Evolutionary conservation across 2,329 filamentous ascomycete genomes (phyloP), one percentile per base, ranked within the genome.

Genomic region (Taxawa tesnikishii): DNA sequence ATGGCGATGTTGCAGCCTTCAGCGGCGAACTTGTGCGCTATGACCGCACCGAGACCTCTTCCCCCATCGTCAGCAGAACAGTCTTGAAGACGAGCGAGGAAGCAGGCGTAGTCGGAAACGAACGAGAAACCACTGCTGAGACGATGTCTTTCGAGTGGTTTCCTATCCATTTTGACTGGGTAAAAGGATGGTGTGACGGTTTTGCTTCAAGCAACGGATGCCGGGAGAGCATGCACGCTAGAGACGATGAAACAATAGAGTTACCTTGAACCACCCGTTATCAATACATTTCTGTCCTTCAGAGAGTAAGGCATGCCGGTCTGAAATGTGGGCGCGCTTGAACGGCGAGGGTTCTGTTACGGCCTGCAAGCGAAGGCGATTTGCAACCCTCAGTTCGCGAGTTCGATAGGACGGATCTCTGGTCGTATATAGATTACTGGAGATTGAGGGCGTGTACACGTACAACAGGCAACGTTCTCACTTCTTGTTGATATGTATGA

Each of bases 1-100:
- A 90, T 69, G 6, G 74, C 72, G 7, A 88, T 61, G 36, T 80
- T 76, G 49, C 70, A 72, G 28, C 79, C 79, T 44, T 77, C 65
- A 14, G 65, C 58, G 6, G 80, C 80, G 44, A 87, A 83, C 18
- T 75, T 71, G 34, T 70, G 67, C 24, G 68, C 70, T 3, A 82
- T 66, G 3, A 76, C 63, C 26, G 79, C 81, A 21, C 83, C 83
- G 18, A 88, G 68, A 3, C 82, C 83, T 42, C 81, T 73, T 35
- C 65, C 62, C 11, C 15, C 6, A 4, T 8, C 25, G 34, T 37
- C 12, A 38, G 37, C 14, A 14, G 14, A 25, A 12, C n/a, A 10
- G 15, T 7, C 11, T 8, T 10, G 29, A 7, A 32, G 18, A 12
- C 12, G 28, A 10, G 11, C n/a, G 10, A 33, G 10, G 19, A 10